A percentile compares a stretch with the other conserved stretches of the same genome.
Conservation (phyloP, 331 rosid genomes). For the Dryas integrifolia region DNA sequence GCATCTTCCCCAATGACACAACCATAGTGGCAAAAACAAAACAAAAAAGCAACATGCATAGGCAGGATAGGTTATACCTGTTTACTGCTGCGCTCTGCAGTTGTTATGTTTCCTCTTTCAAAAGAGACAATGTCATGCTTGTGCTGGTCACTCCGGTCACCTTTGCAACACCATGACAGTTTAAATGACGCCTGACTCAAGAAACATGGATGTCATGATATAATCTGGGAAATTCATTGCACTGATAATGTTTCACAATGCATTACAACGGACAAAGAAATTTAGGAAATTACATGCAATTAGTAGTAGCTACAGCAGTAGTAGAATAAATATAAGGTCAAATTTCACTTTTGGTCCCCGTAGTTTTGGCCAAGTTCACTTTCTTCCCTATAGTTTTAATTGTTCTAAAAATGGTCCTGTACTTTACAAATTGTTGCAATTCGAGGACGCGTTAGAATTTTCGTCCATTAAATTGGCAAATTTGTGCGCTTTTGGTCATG, state of each 20-base stretch:
- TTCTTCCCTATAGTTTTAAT: too few species aligned
- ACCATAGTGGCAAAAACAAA: constrained; percentile 26
- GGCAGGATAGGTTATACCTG: constrained; percentile 55
- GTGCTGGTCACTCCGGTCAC: constrained; percentile 77
- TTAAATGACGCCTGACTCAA: constrained; percentile 76
- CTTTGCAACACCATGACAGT: constrained; percentile 88
- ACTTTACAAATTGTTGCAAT: too few species aligned
- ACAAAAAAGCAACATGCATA: constrained; percentile 19
- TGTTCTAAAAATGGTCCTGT: too few species aligned
- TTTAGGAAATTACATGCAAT: not conserved
- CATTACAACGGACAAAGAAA: not conserved
- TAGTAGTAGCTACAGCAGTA: not conserved
- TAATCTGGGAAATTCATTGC: constrained; percentile 13
- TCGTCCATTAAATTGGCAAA: too few species aligned
- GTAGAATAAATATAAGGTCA: not conserved
- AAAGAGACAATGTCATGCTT: constrained; percentile 91
- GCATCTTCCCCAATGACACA: not conserved
- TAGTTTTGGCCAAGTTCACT: too few species aligned
- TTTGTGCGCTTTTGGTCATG: too few species aligned
- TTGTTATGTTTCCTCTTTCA: constrained; percentile 88
- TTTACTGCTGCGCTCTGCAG: constrained; percentile 91
- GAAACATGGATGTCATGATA: constrained; percentile 21
- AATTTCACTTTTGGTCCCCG: too few species aligned
- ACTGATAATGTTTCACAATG: constrained; percentile 1
- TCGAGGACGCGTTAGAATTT: too few species aligned